These are phyloP conservation scores for Globisporangium spinosum DNA, from an alignment of 352 stramenopile species.

Conservation along the genomic window DNA sequence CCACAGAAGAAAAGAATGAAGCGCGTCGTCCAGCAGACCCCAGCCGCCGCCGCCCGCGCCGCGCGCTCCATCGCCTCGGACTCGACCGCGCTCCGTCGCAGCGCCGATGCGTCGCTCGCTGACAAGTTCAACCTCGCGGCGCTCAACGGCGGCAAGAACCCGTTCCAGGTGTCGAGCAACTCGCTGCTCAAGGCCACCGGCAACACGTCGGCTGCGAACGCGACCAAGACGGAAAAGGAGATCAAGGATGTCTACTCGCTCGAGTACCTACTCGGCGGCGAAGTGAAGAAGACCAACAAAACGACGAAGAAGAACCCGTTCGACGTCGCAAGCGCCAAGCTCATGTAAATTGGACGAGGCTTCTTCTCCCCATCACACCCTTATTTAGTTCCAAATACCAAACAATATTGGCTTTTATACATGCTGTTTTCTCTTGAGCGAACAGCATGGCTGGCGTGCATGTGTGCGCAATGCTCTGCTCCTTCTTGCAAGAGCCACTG, in stretches of 20 bases:
- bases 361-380: neutral
- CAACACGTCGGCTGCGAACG: slow-evolving; percentile 15
- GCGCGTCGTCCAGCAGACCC: slow-evolving; percentile 15
- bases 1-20: slow-evolving; percentile 9
- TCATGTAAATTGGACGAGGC: slow-evolving; percentile 36
- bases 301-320: slow-evolving; percentile 50
- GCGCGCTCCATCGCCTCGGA: slow-evolving; percentile 14
- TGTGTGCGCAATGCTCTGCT: no score
- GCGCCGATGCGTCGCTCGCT: slow-evolving; percentile 25
- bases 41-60: neutral
- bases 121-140: slow-evolving; percentile 64
- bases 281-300: slow-evolving; percentile 20
- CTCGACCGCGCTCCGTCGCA: slow-evolving; percentile 9
- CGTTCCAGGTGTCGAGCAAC: slow-evolving; percentile 61
- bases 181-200: slow-evolving; percentile 32
- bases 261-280: slow-evolving; percentile 51
- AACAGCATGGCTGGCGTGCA: no score
- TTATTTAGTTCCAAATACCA: slow-evolving; percentile 8
- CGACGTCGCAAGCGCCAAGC: slow-evolving; percentile 58
- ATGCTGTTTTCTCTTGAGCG: no score
- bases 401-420: neutral
- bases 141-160: slow-evolving; percentile 67
- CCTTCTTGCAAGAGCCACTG: no score
- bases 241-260: slow-evolving; percentile 66
- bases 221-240: slow-evolving; percentile 25